Evolutionary conservation across 2,329 filamentous ascomycete genomes (phyloP), one percentile per base, ranked within the genome.

Genomic region (Ilyonectria robusta): DNA sequence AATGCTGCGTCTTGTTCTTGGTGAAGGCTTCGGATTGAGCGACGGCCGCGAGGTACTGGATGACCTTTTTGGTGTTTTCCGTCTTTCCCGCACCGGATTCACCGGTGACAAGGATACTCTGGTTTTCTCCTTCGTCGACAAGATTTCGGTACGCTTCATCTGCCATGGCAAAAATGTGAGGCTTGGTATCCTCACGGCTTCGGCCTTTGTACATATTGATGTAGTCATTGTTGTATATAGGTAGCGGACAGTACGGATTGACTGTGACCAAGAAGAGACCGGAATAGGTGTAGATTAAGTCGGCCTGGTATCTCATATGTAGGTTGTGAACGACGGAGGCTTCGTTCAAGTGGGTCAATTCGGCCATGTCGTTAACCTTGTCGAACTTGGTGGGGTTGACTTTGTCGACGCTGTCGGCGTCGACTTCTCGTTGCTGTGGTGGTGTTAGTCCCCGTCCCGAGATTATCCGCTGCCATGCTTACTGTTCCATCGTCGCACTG

Each of bases 361-460:
- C 96, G 26, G 97, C 96, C 96, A 99, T 99, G 81, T 99, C 97
- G 83, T 97, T 94, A 71, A 95, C 95, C 83, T 98, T 99, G 88
- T 99, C 96, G 83, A 99, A 99, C 80, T 99, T 99, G 77, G 95
- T 95, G 53, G 96, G 96, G 82, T 99, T 99, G 84, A 99, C 97
- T 83, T 98, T 98, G 86, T 99, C 97, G 73, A 98, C 94, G 75
- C 91, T 92, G 75, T 98, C 95, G 58, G 89, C 84, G 72, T 95
- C 92, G 57, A 96, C 92, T 78, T 97, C 93, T 73, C 94, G 92
- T 89, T 97, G 94, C 91, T 96, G 72, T 31, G 62, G 10, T 35
- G 35, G 2, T 11, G 67, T 81, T 56, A 79, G 75, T 57, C 40
- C 35, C 31, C 13, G 26, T 37, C 11, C 3, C 3, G 51, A 13